Conservation (phyloP, 768 basidiomycete genomes). For the Xerocomus spinulosus region DNA sequence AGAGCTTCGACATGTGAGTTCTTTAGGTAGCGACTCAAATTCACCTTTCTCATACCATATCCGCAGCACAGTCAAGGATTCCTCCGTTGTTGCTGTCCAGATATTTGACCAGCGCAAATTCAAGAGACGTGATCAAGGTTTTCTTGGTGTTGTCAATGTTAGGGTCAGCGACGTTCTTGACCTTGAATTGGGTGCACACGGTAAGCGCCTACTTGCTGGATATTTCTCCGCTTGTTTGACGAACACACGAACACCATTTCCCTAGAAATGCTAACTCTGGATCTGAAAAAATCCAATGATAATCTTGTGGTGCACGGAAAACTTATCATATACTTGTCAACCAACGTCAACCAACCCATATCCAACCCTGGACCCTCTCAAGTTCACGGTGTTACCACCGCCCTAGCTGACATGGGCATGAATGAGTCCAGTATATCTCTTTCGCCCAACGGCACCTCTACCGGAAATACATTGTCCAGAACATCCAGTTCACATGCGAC, state of each 20-base stretch:
- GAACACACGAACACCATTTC: constrained; percentile 4
- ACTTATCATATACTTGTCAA: constrained; percentile 93
- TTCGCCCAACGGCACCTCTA: constrained; percentile 39
- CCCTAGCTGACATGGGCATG: constrained; percentile 58
- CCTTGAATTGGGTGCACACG: constrained; percentile 88
- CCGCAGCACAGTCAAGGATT: constrained; percentile 87
- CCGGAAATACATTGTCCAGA: constrained; percentile 50
- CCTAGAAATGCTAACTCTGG: constrained; percentile 91
- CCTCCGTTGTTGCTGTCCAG: constrained; percentile 96
- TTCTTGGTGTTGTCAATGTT: constrained; percentile 95
- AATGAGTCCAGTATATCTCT: constrained; percentile 57
- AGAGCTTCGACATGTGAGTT: constrained; percentile 92
- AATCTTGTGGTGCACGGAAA: constrained; percentile 97
- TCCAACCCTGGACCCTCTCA: constrained; percentile 79
- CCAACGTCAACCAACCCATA: constrained; percentile 82
- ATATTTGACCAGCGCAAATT: constrained; percentile 99
- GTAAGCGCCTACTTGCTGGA: constrained; percentile 45
- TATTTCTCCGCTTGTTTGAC: neutral
- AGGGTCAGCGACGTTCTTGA: constrained; percentile 88
- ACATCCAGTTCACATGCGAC: constrained; percentile 66
- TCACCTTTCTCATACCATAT: constrained; percentile 6
- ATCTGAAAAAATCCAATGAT: constrained; percentile 98
- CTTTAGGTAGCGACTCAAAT: neutral
- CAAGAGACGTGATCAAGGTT: constrained; percentile 97
- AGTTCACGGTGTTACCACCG: constrained; percentile 52